A percentile compares a stretch with the other conserved stretches of the same genome.
phyloP scores from a whole-genome alignment of 2,329 filamentous ascomycete genomes.

The Fusarium sp. region DNA sequence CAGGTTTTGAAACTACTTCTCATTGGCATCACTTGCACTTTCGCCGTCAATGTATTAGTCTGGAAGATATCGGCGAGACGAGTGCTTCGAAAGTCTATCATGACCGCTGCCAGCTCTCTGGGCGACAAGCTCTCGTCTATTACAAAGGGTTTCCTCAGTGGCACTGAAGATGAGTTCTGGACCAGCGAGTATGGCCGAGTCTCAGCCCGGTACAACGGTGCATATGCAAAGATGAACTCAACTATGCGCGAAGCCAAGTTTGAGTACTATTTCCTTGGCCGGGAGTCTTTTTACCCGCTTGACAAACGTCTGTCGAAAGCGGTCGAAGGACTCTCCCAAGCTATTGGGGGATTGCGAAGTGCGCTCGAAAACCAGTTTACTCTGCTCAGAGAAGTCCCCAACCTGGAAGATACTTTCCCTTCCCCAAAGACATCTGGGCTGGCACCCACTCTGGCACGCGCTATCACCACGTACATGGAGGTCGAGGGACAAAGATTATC shows the following conservation, averaged over 20 bases:
- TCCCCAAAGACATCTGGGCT: slow-evolving; percentile 37
- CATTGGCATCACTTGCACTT: slow-evolving; percentile 81
- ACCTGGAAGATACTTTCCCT: slow-evolving; percentile 25
- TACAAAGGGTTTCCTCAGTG: slow-evolving; percentile 85
- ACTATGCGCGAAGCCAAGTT: slow-evolving; percentile 88
- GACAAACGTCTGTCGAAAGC: slow-evolving; percentile 87
- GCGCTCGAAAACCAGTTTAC: slow-evolving; percentile 92
- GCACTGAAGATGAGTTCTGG: slow-evolving; percentile 82
- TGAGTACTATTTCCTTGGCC: slow-evolving; percentile 87
- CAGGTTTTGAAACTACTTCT: slow-evolving; percentile 88
- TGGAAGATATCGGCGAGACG: slow-evolving; percentile 84
- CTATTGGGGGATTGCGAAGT: slow-evolving; percentile 90
- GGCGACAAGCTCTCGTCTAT: slow-evolving; percentile 87
- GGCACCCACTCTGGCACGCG: slow-evolving; percentile 49
- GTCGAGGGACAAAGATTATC: slow-evolving; percentile 66
- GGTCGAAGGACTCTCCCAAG: slow-evolving; percentile 87
- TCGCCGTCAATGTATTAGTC: slow-evolving; percentile 81
- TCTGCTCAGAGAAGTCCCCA: slow-evolving; percentile 76
- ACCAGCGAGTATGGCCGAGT: slow-evolving; percentile 75
- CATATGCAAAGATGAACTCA: slow-evolving; percentile 79
- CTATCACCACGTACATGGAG: slow-evolving; percentile 54
- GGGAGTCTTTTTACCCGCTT: slow-evolving; percentile 82
- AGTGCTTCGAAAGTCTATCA: slow-evolving; percentile 79
- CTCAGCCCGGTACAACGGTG: slow-evolving; percentile 74
- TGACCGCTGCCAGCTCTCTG: slow-evolving; percentile 80